Percentiles rank a stretch among this genome's conserved stretches.
These are phyloP conservation scores for Coprinopsis strossmayeri DNA, from an alignment of 768 basidiomycete genomes.

Conservation along the genomic window DNA sequence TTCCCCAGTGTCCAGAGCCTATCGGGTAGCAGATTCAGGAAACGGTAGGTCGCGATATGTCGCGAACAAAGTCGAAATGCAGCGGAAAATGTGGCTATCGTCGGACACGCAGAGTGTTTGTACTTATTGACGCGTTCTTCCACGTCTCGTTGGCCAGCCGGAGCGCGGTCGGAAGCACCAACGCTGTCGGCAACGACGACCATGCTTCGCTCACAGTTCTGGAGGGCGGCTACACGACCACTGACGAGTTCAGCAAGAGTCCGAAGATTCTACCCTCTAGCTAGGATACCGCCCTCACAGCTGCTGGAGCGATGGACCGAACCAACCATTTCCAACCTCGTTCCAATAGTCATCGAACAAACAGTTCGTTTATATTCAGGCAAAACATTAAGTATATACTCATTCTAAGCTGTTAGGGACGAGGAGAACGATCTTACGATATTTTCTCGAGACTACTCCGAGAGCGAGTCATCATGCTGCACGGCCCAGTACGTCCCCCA, in stretches of 20 bases:
- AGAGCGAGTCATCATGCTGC: constrained; percentile 93
- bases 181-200: constrained; percentile 10
- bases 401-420: constrained; percentile 40
- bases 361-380: constrained; percentile 43
- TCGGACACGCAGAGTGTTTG: constrained; percentile 6
- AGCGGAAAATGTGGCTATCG: neutral
- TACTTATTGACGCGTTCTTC: constrained; percentile 29
- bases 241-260: constrained; percentile 1
- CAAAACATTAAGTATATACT: constrained; percentile 1
- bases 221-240: constrained; percentile 11
- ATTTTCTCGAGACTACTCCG: constrained; percentile 91
- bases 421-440: constrained; percentile 89
- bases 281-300: constrained; percentile 31
- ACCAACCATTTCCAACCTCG: constrained; percentile 54
- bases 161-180: no score
- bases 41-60: neutral
- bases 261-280: constrained; percentile 50
- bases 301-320: constrained; percentile 28
- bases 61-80: constrained; percentile 1
- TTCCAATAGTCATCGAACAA: constrained; percentile 92
- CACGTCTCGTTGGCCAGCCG: neutral
- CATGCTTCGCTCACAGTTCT: constrained; percentile 16
- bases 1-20: constrained; percentile 1
- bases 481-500: constrained; percentile 68
- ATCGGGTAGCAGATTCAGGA: neutral